A percentile compares a stretch with the other conserved stretches of the same genome.
Evolutionary conservation across 108 stramenopile species (phyloP).

Genomic region (Asterionellopsis glacialis): DNA sequence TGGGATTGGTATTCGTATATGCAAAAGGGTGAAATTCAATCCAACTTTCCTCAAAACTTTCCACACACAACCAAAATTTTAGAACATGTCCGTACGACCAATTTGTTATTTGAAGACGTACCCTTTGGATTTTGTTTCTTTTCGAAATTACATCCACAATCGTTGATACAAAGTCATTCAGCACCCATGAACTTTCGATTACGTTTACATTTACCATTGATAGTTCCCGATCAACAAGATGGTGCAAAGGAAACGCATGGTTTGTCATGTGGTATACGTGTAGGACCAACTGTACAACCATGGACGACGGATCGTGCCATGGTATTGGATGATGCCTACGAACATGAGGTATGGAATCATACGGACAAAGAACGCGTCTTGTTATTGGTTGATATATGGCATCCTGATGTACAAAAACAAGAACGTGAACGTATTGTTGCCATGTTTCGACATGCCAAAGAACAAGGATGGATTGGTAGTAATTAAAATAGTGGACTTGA

Average conservation of each 20-base stretch:
- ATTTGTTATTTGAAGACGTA: conserved; percentile 30
- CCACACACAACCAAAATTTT: conserved; percentile 65
- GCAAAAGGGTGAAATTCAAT: conserved; percentile 56
- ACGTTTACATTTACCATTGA: conserved; percentile 90
- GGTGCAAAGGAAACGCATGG: conserved; percentile 1
- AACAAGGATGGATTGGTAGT: conserved; percentile 51
- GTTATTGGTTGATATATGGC: conserved; percentile 84
- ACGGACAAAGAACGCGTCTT: conserved; percentile 65
- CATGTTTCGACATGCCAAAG: conserved; percentile 71
- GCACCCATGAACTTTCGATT: conserved; percentile 94
- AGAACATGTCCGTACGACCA: conserved; percentile 35
- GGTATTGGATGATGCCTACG: conserved; percentile 94
- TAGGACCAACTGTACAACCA: conserved; percentile 64
- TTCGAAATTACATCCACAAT: conserved; percentile 58
- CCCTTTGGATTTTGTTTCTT: conserved; percentile 92
- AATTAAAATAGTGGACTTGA: conserved; percentile 2
- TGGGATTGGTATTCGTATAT: conserved; percentile 94
- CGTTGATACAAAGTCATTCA: conserved; percentile 78
- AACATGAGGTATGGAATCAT: conserved; percentile 97
- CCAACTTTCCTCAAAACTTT: conserved; percentile 54
- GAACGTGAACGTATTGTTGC: conserved; percentile 61
- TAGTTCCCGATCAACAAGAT: conserved; percentile 57
- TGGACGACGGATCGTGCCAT: conserved; percentile 86
- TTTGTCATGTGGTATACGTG: conserved; percentile 72
- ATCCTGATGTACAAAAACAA: conserved; percentile 70